Evolutionary conservation across 306 rosid genomes (phyloP).

Genomic region (Cicer arietinum): DNA sequence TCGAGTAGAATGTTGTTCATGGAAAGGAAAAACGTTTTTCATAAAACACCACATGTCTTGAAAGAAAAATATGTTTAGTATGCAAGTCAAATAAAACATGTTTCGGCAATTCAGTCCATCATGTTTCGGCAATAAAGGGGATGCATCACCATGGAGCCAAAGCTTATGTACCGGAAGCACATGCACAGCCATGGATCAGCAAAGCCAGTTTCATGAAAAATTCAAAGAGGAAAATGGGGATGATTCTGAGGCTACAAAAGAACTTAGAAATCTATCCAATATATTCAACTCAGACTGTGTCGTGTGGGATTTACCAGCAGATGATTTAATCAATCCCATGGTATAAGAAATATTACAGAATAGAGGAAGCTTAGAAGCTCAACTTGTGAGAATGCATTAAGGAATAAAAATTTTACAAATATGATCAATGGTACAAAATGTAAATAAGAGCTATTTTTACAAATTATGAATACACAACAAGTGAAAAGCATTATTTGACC

Average conservation of each 20-base stretch:
- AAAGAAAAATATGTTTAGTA: too few species aligned
- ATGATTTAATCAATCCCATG: conserved; percentile 75
- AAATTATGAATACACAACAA: conserved; percentile 44
- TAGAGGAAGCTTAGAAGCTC: conserved; percentile 46
- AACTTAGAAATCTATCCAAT: conserved; percentile 66
- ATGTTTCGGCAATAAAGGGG: conserved; percentile 63
- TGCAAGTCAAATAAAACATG: too few species aligned
- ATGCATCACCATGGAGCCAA: conserved; percentile 83
- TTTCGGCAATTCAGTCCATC: conserved; percentile 53
- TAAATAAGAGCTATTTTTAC: conserved; percentile 71
- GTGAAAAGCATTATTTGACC: conserved; percentile 46
- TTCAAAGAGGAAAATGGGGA: conserved; percentile 64
- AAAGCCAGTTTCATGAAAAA: conserved; percentile 61
- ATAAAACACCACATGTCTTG: too few species aligned
- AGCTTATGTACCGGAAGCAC: conserved; percentile 85
- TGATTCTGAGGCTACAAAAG: conserved; percentile 65
- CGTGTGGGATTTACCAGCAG: conserved; percentile 89
- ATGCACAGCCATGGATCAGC: conserved; percentile 76
- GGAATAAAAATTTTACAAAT: conserved; percentile 52
- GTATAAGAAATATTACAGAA: conserved; percentile 52
- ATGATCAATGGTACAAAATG: conserved; percentile 57
- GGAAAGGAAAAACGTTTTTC: too few species aligned
- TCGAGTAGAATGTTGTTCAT: too few species aligned
- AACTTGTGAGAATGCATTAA: conserved; percentile 41
- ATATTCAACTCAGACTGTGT: conserved; percentile 78